A percentile compares a stretch with the other conserved stretches of the same genome.
Evolutionary conservation across 177 flowering plant genomes (phyloP).

Genomic region (Vitis hybrid): DNA sequence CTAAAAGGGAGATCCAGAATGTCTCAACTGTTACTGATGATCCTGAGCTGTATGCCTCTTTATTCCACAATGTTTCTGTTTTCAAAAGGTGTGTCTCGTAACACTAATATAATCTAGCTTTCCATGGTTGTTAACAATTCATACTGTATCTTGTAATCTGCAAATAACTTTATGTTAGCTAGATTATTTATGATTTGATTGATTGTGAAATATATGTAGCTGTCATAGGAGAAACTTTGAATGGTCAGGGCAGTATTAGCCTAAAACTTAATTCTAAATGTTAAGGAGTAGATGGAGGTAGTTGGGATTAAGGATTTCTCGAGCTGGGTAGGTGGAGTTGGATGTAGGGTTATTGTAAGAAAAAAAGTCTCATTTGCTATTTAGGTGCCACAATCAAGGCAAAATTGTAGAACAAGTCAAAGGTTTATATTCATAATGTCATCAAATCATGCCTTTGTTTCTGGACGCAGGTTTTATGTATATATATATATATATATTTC

Average conservation of each 20-base stretch:
- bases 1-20: slow-evolving; percentile 60
- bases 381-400: neutral
- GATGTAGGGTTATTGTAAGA: neutral
- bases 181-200: no score
- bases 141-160: neutral
- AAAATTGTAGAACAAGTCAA: neutral
- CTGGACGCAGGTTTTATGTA: neutral
- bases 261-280: no score
- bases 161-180: no score
- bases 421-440: neutral
- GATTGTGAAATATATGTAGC: no score
- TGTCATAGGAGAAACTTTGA: no score
- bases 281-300: no score
- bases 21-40: slow-evolving; percentile 53
- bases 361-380: neutral
- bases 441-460: neutral
- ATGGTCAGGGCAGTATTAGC: no score
- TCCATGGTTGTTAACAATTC: neutral
- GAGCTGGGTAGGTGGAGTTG: neutral
- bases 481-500: no score
- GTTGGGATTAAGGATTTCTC: no score
- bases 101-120: neutral
- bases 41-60: slow-evolving; percentile 64
- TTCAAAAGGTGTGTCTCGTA: slow-evolving; percentile 62
- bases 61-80: slow-evolving; percentile 67